phyloP scores from a whole-genome alignment of 768 basidiomycete species.

The Mrakia gelida region DNA sequence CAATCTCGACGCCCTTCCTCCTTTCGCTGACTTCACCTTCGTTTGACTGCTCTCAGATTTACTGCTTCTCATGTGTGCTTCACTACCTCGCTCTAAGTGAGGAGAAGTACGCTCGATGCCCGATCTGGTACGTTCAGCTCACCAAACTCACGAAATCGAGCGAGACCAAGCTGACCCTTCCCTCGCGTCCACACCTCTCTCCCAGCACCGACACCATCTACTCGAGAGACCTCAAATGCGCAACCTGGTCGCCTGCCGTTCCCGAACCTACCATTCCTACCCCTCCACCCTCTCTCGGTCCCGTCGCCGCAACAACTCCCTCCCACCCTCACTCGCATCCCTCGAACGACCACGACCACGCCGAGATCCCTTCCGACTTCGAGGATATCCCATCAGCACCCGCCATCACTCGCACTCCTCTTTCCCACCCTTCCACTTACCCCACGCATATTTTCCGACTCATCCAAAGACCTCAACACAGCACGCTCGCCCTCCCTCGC shows the following conservation, averaged over 20 bases:
- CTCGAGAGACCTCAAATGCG: constrained; percentile 82
- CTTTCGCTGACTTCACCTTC: background rate
- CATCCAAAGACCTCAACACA: constrained; percentile 87
- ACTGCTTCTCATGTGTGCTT: constrained; percentile 44
- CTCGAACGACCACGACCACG: constrained; percentile 29
- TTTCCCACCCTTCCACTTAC: background rate
- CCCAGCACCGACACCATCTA: constrained; percentile 66
- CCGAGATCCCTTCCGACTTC: constrained; percentile 20
- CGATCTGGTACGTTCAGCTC: constrained; percentile 65
- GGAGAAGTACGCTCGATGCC: constrained; percentile 82
- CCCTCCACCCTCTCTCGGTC: constrained; percentile 3
- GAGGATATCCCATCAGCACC: background rate
- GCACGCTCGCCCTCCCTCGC: constrained; percentile 87
- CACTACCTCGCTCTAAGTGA: constrained; percentile 82
- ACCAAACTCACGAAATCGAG: background rate
- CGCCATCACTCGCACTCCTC: background rate
- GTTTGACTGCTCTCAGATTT: constrained; percentile 7
- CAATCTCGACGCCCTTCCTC: background rate
- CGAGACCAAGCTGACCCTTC: background rate
- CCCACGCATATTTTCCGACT: constrained; percentile 57
- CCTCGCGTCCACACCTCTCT: background rate
- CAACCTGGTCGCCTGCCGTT: constrained; percentile 70
- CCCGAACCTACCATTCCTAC: constrained; percentile 43
- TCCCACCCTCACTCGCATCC: background rate
- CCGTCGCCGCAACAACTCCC: background rate